Percentiles rank a stretch among this genome's conserved stretches.
Conservation (phyloP, 2,329 filamentous ascomycete genomes). For the Pseudogymnoascus sp. region DNA sequence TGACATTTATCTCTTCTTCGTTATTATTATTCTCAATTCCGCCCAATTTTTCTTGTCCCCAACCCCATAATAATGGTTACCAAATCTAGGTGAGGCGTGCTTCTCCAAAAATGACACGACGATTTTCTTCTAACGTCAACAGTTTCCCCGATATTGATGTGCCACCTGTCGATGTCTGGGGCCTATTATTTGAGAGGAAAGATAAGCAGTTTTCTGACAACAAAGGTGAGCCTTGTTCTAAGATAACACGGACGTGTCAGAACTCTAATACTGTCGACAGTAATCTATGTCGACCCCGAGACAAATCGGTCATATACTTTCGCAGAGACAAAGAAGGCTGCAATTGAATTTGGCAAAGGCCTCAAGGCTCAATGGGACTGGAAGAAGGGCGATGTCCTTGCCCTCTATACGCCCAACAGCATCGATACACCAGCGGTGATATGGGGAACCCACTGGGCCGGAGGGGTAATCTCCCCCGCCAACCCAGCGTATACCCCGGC, state of each 20-base stretch:
- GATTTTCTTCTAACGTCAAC: not conserved
- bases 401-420: constrained; percentile 75
- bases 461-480: constrained; percentile 73
- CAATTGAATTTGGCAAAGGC: constrained; percentile 72
- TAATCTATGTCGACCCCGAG: constrained; percentile 69
- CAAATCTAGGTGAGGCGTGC: constrained; percentile 1
- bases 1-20: constrained; percentile 20
- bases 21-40: constrained; percentile 24
- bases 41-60: constrained; percentile 23
- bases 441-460: constrained; percentile 77
- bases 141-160: constrained; percentile 58
- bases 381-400: constrained; percentile 76
- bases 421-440: constrained; percentile 73
- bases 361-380: constrained; percentile 68
- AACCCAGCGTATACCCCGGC: constrained; percentile 81
- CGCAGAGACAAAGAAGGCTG: constrained; percentile 54
- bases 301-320: constrained; percentile 64
- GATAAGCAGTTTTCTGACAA: constrained; percentile 60
- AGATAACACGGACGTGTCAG: not conserved
- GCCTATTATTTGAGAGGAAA: constrained; percentile 65
- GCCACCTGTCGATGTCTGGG: constrained; percentile 71
- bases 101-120: not conserved
- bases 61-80: constrained; percentile 10
- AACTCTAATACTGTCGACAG: constrained; percentile 36
- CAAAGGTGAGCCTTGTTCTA: constrained; percentile 49